Base-by-base conservation (phyloP, 257 asterid species). In the Osmanthus fragrans region DNA sequence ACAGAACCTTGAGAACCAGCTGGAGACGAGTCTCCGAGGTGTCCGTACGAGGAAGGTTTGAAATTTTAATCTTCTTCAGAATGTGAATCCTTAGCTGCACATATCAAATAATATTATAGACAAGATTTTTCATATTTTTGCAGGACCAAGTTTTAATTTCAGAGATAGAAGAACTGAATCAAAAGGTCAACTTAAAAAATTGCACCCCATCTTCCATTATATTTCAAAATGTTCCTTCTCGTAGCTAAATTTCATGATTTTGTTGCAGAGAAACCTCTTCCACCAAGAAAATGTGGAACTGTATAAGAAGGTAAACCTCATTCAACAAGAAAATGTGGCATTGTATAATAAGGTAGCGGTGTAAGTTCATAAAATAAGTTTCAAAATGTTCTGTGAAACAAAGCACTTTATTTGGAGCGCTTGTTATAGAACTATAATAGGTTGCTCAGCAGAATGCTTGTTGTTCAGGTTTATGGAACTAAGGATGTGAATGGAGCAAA, bases 201-300 rank as follows among this genome's bases (percentile, higher is more conserved):
- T 32, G 25, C 75, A 72, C 36, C 10, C 40, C 66, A 27, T 25
- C 37, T 33, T 27, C 68, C 70, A 42, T 37, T 30, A 32, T n/a
- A 72, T 34, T 72, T 47, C 67, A 27, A 79, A 73, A 75, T 66
- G 68, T 33, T 21, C 74, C 32, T 51, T 79, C 40, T 32, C 74
- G 82, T 37, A 51, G 83, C 85, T 87, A 80, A 88, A 58, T 68
- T 70, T 78, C 73, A 12, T 72, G 49, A 71, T 68, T 82, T 80
- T 82, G 74, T 77, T 88, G 85, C 90, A 92, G 97, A 90, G 88
- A 82, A 86, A 76, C 80, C 89, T 88, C 75, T 83, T 92, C 81
- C 92, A 86, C 70, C 89, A 83, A 81, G 97, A 92, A 87, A 92
- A 92, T 77, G 70, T 84, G 82, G 96, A 88, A 84, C 82, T 92